Evolutionary conservation across 352 stramenopile genomes (phyloP).

Genomic region (Pythium apleroticum): DNA sequence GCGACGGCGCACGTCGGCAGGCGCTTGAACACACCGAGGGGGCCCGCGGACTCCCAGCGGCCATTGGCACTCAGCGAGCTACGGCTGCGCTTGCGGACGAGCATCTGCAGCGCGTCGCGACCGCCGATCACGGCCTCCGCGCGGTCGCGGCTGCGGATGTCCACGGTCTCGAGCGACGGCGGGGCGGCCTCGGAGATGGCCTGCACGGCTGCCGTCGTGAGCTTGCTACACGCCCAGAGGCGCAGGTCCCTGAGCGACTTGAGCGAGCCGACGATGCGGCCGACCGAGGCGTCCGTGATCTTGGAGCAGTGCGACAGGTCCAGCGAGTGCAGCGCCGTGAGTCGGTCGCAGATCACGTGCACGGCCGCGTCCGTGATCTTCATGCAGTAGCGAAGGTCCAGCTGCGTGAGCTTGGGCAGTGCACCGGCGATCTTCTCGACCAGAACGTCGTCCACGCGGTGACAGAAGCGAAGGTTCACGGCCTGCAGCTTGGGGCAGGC

Average conservation of each 20-base stretch:
- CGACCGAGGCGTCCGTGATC: constrained; percentile 72
- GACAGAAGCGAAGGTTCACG: constrained; percentile 80
- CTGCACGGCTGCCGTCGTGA: constrained; percentile 69
- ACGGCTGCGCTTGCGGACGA: constrained; percentile 50
- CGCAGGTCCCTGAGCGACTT: constrained; percentile 62
- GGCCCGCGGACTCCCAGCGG: constrained; percentile 69
- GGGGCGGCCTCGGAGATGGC: constrained; percentile 62
- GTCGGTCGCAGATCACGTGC: constrained; percentile 43
- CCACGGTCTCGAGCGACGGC: constrained; percentile 61
- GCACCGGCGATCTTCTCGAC: constrained; percentile 51
- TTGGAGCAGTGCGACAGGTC: constrained; percentile 84
- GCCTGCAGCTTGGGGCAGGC: constrained; percentile 43
- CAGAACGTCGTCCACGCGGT: constrained; percentile 83
- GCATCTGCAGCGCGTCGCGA: constrained; percentile 67
- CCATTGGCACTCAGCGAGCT: constrained; percentile 64
- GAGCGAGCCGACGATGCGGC: constrained; percentile 56
- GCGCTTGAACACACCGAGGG: constrained; percentile 77
- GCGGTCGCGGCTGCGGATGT: constrained; percentile 78
- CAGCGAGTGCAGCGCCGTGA: constrained; percentile 52
- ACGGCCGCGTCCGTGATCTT: constrained; percentile 79
- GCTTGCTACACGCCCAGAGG: constrained; percentile 81
- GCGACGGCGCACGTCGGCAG: constrained; percentile 48
- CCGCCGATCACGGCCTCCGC: constrained; percentile 79
- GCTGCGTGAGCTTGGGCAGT: constrained; percentile 50
- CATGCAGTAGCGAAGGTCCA: constrained; percentile 88